Evolutionary conservation across 2,329 filamentous ascomycete species (phyloP), one percentile per base, ranked within the genome.

Genomic region (Cladosporium sp.): DNA sequence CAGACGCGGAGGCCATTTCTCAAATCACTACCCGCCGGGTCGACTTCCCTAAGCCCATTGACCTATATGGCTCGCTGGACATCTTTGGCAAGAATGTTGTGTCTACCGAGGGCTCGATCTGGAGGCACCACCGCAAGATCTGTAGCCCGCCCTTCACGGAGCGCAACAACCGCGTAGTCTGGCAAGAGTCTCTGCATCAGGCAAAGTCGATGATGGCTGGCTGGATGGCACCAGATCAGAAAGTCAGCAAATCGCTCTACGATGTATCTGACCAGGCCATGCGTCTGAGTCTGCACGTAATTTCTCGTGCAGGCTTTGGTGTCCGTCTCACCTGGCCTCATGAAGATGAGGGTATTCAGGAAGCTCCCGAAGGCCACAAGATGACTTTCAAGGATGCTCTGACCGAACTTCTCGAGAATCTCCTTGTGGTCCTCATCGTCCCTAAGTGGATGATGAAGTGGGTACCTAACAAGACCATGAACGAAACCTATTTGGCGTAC

Each of bases 131-230:
- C 75, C 86, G 91, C 68, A 92, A 90, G 78, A 84, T 88, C 52
- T 90, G 88, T 0, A 86, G 88, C 32, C 87, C 90, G 0, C 87
- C 87, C 4, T 93, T 94, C 77, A 92, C 89, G 66, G 91, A 94
- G 79, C 88, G 85, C 78, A 93, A 92, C 76, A 89, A 91, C 65
- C 82, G 84, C 15, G 76, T 91, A 30, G 87, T 91, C 1, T 92
- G 88, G 77, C 79, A 79, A 10, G 88, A 91, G 74, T 83, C 85
- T 1, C 80, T 90, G 65, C 79, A 82, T 65, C 90, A 93, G 79
- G 85, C 89, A 0, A 79, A 85, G 68, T 83, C 84, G 14, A 85
- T 92, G 85, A 72, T 91, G 34, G 75, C 78, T 41, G 81, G 82
- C 58, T 91, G 88, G 87, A 78, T 85, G 5, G 81, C 79, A 0